Evolutionary conservation across 1,139 yeast species (phyloP), one percentile per base, ranked within the genome.

Genomic region (Debaryomyces fabryi): DNA sequence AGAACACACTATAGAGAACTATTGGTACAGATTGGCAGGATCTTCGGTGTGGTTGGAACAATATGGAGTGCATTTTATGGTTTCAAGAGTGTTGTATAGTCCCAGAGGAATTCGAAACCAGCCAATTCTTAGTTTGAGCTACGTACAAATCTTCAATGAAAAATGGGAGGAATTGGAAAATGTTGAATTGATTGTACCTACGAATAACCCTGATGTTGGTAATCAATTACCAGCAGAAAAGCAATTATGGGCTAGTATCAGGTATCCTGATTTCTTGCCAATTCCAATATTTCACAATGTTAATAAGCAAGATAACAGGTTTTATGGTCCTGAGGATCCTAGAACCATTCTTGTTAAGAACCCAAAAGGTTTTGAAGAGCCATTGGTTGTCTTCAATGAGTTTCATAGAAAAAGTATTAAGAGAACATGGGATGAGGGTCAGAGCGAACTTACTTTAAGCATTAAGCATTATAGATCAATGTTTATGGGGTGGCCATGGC

Each of bases 311-410:
- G 47, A 56, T 1, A 50, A 51, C 13, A 55, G 58, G 40, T 71
- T 58, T 49, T 64, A 69, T 44, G 79, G 78, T 0, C 72, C 78
- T 1, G 78, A 74, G 50, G 78, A 74, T 51, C 75, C 78, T 1
- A 61, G 76, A 34, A 57, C 72, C 3, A 46, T 73, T 3, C 52
- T 72, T 9, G 66, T 68, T 6, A 62, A 58, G 39, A 71, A 69
- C 49, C 50, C 57, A 6, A 49, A 55, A n/a, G 71, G 74, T 1
- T 54, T 59, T 45, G 74, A 70, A 39, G 78, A 72, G 49, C 78
- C 78, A 0, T 45, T 71, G 21, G 53, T 73, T 38, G 49, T 71
- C 3, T 72, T 58, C 53, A 72, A 73, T 47, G 56, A 67, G 4
- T 58, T 61, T 42, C 74, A 68, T 49, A 58, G 67, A 9, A 67